Percentiles rank a stretch among this genome's conserved stretches.
Evolutionary conservation across 2,329 filamentous ascomycete genomes (phyloP).

Genomic region (Endocalyx cinctus): DNA sequence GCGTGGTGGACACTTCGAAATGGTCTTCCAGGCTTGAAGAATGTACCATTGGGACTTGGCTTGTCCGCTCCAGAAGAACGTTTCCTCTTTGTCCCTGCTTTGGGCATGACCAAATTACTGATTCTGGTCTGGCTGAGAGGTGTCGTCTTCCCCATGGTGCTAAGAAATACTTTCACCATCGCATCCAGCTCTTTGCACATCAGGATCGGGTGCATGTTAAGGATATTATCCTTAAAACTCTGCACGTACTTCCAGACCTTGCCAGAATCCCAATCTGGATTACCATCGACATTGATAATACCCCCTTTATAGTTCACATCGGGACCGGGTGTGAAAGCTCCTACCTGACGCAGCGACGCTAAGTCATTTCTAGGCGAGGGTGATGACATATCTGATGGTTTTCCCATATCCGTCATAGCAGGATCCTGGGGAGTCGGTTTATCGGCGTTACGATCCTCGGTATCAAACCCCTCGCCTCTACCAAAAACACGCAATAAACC

Average conservation of each 20-base stretch:
- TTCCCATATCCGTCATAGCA: conserved; percentile 32
- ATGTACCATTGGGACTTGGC: conserved; percentile 21
- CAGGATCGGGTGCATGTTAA: conserved; percentile 63
- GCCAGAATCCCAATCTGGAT: conserved; percentile 48
- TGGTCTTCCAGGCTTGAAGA: conserved; percentile 44
- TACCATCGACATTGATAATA: conserved; percentile 38
- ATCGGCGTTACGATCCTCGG: conserved; percentile 50
- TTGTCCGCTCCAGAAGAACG: conserved; percentile 40
- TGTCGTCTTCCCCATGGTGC: conserved; percentile 16
- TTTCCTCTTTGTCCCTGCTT: conserved; percentile 48
- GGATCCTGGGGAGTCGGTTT: conserved; percentile 34
- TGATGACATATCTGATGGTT: conserved; percentile 48
- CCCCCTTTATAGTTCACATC: conserved; percentile 33
- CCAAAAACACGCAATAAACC: conserved; percentile 74
- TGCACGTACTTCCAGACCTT: conserved; percentile 51
- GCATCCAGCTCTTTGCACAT: conserved; percentile 47
- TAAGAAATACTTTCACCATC: conserved; percentile 49
- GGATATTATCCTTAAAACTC: conserved; percentile 56
- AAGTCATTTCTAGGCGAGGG: conserved; percentile 48
- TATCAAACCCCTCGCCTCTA: conserved; percentile 62
- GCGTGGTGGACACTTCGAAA: conserved; percentile 72
- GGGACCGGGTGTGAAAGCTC: conserved; percentile 41
- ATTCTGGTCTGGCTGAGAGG: too few species aligned
- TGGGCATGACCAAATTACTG: too few species aligned
- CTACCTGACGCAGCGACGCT: conserved; percentile 59